A percentile compares a stretch with the other conserved stretches of the same genome.
phyloP scores from a whole-genome alignment of 1,284 basidiomycete species.

The Ganoderma sinense region DNA sequence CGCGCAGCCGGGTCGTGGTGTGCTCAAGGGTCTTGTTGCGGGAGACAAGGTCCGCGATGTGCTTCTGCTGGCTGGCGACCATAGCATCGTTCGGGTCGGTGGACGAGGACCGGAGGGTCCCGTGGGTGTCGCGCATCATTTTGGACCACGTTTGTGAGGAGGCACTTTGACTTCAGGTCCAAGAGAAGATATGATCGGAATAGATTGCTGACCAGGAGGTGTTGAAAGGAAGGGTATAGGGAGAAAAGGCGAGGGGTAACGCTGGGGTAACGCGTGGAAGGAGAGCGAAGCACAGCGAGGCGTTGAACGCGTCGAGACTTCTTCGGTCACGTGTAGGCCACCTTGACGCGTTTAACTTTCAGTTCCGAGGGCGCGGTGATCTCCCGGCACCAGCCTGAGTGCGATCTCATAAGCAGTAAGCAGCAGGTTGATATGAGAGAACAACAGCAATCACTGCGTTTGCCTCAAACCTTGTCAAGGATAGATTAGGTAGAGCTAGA shows the following conservation, averaged over 20 bases:
- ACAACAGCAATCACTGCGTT: background rate
- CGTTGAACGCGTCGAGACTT: background rate
- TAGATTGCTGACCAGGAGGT: background rate
- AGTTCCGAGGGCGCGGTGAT: no score
- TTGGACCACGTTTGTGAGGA: background rate
- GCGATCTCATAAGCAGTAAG: background rate
- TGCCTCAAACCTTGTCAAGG: no score
- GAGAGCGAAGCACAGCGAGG: background rate
- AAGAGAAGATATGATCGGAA: background rate
- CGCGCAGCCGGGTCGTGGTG: conserved; percentile 49
- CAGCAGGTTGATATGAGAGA: background rate
- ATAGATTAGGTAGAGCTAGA: no score
- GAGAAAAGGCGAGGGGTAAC: background rate
- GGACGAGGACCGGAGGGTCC: conserved; percentile 35
- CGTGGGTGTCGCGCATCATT: conserved; percentile 35
- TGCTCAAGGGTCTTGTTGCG: conserved; percentile 68
- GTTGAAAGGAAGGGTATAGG: background rate
- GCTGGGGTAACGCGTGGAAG: background rate
- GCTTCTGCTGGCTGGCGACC: conserved; percentile 61
- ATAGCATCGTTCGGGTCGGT: conserved; percentile 57
- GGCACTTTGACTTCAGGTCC: background rate
- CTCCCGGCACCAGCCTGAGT: no score
- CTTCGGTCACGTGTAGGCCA: conserved; percentile 4
- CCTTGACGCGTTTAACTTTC: background rate
- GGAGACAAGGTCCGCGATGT: conserved; percentile 73